Evolutionary conservation across 2,329 filamentous ascomycete genomes (phyloP).

Genomic region (Penicillium sp.): DNA sequence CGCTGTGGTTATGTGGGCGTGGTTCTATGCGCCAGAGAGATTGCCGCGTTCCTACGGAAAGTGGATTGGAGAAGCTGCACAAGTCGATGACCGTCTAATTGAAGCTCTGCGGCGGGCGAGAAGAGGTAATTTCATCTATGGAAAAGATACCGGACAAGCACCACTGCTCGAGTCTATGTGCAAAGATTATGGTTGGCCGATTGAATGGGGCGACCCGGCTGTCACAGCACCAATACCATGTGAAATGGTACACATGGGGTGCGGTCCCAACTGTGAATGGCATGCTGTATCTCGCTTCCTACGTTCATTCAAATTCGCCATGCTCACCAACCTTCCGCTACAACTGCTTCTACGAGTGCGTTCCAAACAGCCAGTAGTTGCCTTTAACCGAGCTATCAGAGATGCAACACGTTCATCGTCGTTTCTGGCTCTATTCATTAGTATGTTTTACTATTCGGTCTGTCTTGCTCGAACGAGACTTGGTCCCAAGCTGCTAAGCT

Average conservation of each 20-base stretch:
- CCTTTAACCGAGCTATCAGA: slow-evolving; percentile 49
- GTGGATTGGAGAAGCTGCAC: slow-evolving; percentile 76
- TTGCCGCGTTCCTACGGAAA: slow-evolving; percentile 71
- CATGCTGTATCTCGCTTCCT: slow-evolving; percentile 67
- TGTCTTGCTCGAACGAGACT: slow-evolving; percentile 71
- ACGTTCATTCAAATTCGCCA: slow-evolving; percentile 68
- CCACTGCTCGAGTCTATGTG: slow-evolving; percentile 68
- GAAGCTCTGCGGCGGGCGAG: slow-evolving; percentile 67
- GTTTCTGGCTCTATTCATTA: slow-evolving; percentile 73
- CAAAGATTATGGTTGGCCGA: slow-evolving; percentile 63
- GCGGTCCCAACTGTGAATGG: slow-evolving; percentile 65
- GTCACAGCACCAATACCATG: slow-evolving; percentile 71
- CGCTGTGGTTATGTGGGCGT: slow-evolving; percentile 81
- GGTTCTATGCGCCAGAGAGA: slow-evolving; percentile 70
- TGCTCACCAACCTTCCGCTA: slow-evolving; percentile 72
- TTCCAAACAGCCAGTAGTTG: slow-evolving; percentile 43
- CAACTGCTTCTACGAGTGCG: slow-evolving; percentile 62
- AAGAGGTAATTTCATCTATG: slow-evolving; percentile 64
- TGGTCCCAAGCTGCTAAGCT: slow-evolving; percentile 65
- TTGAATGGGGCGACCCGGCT: slow-evolving; percentile 68
- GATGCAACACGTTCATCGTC: slow-evolving; percentile 68
- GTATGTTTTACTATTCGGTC: slow-evolving; percentile 79
- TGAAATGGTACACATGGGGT: slow-evolving; percentile 78
- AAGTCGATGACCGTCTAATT: slow-evolving; percentile 70
- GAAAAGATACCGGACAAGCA: slow-evolving; percentile 67